Evolutionary conservation across 2,329 filamentous ascomycete genomes (phyloP).

Genomic region (Tolypocladium capitatum): DNA sequence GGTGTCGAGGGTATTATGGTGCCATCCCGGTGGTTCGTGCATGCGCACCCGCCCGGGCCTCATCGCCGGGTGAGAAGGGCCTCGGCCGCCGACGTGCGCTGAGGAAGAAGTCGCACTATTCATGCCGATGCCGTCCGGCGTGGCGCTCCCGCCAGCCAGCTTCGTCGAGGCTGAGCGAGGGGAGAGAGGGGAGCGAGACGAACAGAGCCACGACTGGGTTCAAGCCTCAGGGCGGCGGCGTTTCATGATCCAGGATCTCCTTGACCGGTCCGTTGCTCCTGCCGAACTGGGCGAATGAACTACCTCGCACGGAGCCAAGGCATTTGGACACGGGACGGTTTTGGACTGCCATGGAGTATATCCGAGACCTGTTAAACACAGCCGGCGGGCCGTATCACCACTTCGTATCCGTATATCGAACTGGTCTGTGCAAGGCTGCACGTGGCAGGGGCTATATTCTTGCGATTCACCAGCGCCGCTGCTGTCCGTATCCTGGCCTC

Average conservation of each 20-base stretch:
- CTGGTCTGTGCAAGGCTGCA: not conserved
- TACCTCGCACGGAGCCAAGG: conserved; percentile 7
- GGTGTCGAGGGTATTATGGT: not conserved
- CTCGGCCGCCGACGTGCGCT: not conserved
- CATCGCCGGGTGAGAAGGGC: not conserved
- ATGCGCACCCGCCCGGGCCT: conserved; percentile 1
- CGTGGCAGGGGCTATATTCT: too few species aligned
- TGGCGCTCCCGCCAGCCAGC: too few species aligned
- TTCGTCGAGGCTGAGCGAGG: too few species aligned
- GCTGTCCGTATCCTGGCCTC: too few species aligned
- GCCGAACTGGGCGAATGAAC: conserved; percentile 1
- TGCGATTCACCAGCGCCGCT: too few species aligned
- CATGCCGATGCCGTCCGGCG: not conserved
- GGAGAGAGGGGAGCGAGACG: not conserved
- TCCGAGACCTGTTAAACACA: not conserved
- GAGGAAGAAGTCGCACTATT: not conserved
- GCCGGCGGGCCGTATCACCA: not conserved
- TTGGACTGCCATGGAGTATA: not conserved
- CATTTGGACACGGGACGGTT: not conserved
- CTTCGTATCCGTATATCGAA: not conserved
- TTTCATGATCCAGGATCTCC: conserved; percentile 1
- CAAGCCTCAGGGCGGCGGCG: not conserved
- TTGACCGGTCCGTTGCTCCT: conserved; percentile 4
- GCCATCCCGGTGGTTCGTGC: conserved; percentile 1
- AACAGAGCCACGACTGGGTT: not conserved